Evolutionary conservation across 768 basidiomycete genomes (phyloP).

Genomic region (Xerocomellus chrysenteron): DNA sequence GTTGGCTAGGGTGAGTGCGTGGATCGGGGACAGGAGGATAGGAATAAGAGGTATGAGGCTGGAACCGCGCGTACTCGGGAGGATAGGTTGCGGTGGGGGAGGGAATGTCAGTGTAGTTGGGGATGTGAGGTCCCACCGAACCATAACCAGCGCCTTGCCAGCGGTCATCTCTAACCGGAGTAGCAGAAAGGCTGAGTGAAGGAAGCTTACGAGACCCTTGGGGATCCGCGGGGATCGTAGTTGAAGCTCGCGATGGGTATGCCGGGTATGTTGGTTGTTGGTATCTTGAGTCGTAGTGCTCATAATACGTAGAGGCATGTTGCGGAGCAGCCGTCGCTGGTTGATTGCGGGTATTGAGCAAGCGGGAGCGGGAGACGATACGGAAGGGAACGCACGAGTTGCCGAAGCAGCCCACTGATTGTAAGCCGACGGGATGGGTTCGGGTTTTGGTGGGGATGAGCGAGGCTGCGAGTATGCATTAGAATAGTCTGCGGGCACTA

Average conservation of each 20-base stretch:
- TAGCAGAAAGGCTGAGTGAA: slow-evolving; percentile 45
- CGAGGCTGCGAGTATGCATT: slow-evolving; percentile 64
- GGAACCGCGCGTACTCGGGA: slow-evolving; percentile 50
- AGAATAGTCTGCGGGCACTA: slow-evolving; percentile 60
- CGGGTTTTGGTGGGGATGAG: slow-evolving; percentile 58
- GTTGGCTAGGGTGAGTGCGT: slow-evolving; percentile 30
- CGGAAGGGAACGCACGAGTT: slow-evolving; percentile 34
- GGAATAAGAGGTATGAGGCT: slow-evolving; percentile 33
- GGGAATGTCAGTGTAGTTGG: slow-evolving; percentile 48
- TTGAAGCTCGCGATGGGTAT: slow-evolving; percentile 49
- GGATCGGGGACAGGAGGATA: slow-evolving; percentile 39
- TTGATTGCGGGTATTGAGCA: slow-evolving; percentile 2
- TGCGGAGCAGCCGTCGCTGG: slow-evolving; percentile 44
- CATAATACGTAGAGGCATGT: slow-evolving; percentile 50
- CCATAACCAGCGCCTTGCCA: slow-evolving; percentile 45
- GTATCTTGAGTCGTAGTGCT: slow-evolving; percentile 55
- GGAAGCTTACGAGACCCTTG: slow-evolving; percentile 60
- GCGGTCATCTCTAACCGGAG: slow-evolving; percentile 48
- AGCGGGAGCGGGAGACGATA: slow-evolving; percentile 1
- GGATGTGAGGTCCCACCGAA: slow-evolving; percentile 35
- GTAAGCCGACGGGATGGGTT: slow-evolving; percentile 52
- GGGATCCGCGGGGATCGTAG: slow-evolving; percentile 47
- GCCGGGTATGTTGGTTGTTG: slow-evolving; percentile 39
- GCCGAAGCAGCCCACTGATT: slow-evolving; percentile 40
- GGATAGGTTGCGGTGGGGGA: slow-evolving; percentile 67